Conservation (phyloP, 2,329 filamentous ascomycete genomes). For the Phialocephala subalpina region DNA sequence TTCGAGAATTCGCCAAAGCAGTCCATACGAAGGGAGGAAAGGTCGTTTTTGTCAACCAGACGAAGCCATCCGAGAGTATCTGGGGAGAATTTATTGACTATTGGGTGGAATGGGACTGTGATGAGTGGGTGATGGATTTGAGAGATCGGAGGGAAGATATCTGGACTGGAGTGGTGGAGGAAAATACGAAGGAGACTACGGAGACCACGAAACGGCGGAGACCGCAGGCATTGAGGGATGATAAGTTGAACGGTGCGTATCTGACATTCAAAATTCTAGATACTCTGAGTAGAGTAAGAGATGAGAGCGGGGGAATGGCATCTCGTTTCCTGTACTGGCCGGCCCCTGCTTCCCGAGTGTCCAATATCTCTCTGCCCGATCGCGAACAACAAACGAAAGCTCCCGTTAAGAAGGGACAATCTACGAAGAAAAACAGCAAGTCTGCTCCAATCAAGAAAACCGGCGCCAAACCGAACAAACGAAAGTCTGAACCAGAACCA, state of each 20-base stretch:
- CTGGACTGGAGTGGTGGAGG: slow-evolving; percentile 34
- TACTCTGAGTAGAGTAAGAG: slow-evolving; percentile 32
- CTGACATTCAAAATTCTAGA: slow-evolving; percentile 43
- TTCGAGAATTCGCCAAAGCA: slow-evolving; percentile 75
- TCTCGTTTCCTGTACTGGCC: slow-evolving; percentile 32
- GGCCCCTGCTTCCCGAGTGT: slow-evolving; percentile 14
- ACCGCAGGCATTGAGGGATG: slow-evolving; percentile 39
- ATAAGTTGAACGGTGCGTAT: slow-evolving; percentile 41
- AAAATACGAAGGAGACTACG: slow-evolving; percentile 26
- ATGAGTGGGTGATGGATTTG: slow-evolving; percentile 74
- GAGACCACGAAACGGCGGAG: slow-evolving; percentile 20
- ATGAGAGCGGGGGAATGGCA: slow-evolving; percentile 30
- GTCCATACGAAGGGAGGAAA: slow-evolving; percentile 71
- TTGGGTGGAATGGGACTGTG: slow-evolving; percentile 79
- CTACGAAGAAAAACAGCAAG: background rate
- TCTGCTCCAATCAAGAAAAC: background rate
- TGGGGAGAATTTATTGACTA: slow-evolving; percentile 80
- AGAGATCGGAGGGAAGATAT: slow-evolving; percentile 42
- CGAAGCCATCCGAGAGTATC: slow-evolving; percentile 73
- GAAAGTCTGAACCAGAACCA: background rate
- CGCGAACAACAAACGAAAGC: background rate
- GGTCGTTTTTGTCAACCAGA: slow-evolving; percentile 77
- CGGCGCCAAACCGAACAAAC: background rate
- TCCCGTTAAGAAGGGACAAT: slow-evolving; percentile 4
- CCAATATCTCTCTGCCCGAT: background rate